Base-by-base conservation (phyloP, 164 flowering plant species). In the Nymphaea colorata region DNA sequence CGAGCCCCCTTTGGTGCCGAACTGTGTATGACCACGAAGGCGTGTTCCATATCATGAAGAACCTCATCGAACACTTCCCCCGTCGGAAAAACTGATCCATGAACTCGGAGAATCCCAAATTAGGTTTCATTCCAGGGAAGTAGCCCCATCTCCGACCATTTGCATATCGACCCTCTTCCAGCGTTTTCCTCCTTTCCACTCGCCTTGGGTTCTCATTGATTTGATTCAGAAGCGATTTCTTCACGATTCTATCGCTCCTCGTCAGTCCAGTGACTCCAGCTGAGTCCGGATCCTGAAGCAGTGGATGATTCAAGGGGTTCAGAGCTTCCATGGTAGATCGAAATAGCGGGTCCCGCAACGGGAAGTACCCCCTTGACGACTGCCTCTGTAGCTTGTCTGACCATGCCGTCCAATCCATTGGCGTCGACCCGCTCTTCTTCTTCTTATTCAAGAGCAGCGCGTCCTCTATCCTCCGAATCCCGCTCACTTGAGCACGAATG, bases 31-130 rank as follows among this genome's bases (percentile, higher is more conserved):
- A 84, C 99, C 99, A 94, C 14, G 92, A 82, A 10, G 97, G 92
- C 4, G 92, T 86, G 77, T 94, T 94, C 97, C 99, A 91, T 44
- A 91, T 89, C 99, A 94, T 88, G 74, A 91, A 91, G 16, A 90
- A 80, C 68, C 82, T 83, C 82, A 90, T 61, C 3, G 69, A 72
- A 75, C 97, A 94, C 60, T 81, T 87, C 15, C 84, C 86, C 72
- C 69, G 80, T 75, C 79, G 75, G 61, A 91, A 87, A 74, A 91
- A 94, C 42, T 77, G 82, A 72, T 81, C 81, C 90, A 94, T 80
- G 68, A 94, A 94, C 14, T 83, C 78, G 4, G 86, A 80, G 74
- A 89, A 94, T 0, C 96, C 83, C 60, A 94, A 60, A 47, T 75
- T 68, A 7, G 83, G 80, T 74, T 75, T 70, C 76, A 94, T 66